Conservation (phyloP, 2,329 filamentous ascomycete species). For the Pseudocercospora fijiensis region DNA sequence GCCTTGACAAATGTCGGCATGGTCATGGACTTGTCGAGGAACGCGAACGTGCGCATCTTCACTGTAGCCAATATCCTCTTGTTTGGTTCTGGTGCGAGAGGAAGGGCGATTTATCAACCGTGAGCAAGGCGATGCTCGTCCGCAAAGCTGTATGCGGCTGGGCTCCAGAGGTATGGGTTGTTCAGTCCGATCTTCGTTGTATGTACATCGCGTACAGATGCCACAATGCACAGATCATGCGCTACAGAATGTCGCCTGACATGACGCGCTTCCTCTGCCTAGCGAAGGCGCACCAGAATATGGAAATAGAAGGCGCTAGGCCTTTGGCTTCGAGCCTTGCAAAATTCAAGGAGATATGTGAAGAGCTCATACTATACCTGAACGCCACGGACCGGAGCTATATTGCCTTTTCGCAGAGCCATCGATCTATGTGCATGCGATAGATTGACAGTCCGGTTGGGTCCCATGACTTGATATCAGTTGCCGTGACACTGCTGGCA, state of each 20-base stretch:
- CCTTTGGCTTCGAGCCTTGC: neutral
- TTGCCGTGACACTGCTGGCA: neutral
- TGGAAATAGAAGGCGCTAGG: neutral
- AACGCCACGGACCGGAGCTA: neutral
- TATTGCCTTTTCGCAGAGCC: neutral
- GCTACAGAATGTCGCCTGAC: neutral
- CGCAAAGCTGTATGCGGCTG: neutral
- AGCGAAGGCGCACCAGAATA: neutral
- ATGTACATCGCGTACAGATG: neutral
- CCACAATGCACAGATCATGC: neutral
- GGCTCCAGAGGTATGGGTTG: neutral
- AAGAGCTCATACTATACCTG: neutral
- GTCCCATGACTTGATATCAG: neutral
- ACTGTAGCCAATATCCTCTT: too few relatives aligned
- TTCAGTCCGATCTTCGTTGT: neutral
- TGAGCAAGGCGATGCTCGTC: too few relatives aligned
- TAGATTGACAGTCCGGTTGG: neutral
- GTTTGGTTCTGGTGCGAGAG: too few relatives aligned
- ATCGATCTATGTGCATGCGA: neutral
- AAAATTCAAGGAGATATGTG: neutral
- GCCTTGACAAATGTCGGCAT: too few relatives aligned
- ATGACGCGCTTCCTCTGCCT: neutral
- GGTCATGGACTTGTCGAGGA: too few relatives aligned
- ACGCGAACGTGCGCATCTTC: too few relatives aligned
- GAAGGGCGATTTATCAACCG: too few relatives aligned